A percentile compares a stretch with the other conserved stretches of the same genome.
Conservation (phyloP, 148 eudicot species). For the Talinum fruticosum region DNA sequence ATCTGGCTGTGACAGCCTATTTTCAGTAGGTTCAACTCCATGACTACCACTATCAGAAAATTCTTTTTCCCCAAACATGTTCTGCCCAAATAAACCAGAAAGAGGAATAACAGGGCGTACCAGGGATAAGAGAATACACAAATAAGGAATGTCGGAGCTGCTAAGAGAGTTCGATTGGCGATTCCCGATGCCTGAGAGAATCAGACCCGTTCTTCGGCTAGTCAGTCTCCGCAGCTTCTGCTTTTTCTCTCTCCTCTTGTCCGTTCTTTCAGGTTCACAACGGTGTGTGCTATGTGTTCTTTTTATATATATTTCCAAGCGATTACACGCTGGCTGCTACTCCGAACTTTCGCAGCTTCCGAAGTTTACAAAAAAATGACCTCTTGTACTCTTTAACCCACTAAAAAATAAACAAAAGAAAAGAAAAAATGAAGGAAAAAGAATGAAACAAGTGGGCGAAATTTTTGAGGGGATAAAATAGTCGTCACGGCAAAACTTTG, state of each 20-base stretch:
- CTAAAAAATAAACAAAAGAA: too few species aligned
- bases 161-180: neutral
- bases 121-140: neutral
- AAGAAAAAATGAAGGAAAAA: too few species aligned
- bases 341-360: neutral
- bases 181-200: neutral
- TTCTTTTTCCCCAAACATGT: neutral
- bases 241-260: neutral
- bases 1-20: slow-evolving; percentile 4
- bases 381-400: too few species aligned
- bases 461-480: too few species aligned
- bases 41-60: neutral
- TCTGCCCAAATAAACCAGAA: neutral
- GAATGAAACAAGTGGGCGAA: too few species aligned
- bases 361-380: too few species aligned
- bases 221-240: neutral
- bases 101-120: neutral
- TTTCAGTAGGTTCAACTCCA: neutral
- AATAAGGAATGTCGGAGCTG: neutral
- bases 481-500: too few species aligned
- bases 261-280: neutral
- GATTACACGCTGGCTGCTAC: neutral
- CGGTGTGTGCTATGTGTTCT: neutral
- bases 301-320: neutral
- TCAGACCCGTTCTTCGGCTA: neutral